phyloP scores from a whole-genome alignment of 345 rosid genomes.

The Noccaea bulbosa region DNA sequence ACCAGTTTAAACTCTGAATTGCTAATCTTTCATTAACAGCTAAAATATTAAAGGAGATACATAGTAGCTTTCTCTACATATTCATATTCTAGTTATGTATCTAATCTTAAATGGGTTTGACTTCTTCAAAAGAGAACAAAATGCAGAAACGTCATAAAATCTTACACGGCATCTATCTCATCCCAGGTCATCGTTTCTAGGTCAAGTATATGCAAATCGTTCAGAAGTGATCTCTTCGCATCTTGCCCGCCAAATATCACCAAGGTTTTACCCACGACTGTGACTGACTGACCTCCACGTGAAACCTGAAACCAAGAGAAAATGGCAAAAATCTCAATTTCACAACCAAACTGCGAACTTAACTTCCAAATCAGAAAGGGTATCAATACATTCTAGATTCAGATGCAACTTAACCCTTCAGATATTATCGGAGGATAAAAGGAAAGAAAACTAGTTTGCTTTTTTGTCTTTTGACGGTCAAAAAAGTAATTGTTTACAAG shows the following conservation, averaged over 20 bases:
- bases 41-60: background rate
- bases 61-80: conserved; percentile 12
- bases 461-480: conserved; percentile 6
- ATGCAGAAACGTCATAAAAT: conserved; percentile 23
- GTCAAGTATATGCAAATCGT: conserved; percentile 95
- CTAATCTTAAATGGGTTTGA: conserved; percentile 19
- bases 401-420: conserved; percentile 20
- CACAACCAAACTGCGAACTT: conserved; percentile 17
- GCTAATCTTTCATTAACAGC: conserved; percentile 21
- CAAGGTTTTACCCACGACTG: conserved; percentile 77
- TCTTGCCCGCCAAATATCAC: conserved; percentile 99
- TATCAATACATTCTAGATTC: background rate
- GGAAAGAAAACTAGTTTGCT: conserved; percentile 8
- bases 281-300: conserved; percentile 98
- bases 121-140: conserved; percentile 9
- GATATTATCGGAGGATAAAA: conserved; percentile 5
- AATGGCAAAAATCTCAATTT: conserved; percentile 16
- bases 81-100: conserved; percentile 20
- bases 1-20: conserved; percentile 25
- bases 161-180: conserved; percentile 96
- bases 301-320: conserved; percentile 66
- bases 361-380: conserved; percentile 14
- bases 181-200: conserved; percentile 99
- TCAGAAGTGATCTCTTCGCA: conserved; percentile 84
- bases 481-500: background rate